Percentiles rank a stretch among this genome's conserved stretches.
Evolutionary conservation across 768 basidiomycete species (phyloP).

Genomic region (Porpolomopsis calyptriformis): DNA sequence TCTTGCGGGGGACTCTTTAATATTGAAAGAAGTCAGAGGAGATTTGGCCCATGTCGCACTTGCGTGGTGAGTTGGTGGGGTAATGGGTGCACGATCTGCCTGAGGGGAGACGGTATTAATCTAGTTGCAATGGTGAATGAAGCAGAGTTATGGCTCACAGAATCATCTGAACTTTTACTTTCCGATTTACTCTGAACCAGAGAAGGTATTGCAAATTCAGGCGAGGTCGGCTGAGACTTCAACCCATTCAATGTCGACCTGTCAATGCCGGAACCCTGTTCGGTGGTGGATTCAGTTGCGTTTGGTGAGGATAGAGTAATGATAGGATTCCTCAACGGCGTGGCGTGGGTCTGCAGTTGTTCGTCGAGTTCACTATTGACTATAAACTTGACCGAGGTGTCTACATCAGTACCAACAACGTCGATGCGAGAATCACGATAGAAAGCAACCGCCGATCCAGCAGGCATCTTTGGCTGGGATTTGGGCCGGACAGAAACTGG

Average conservation of each 20-base stretch:
- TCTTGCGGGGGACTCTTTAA: conserved; percentile 61
- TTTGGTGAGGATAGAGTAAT: conserved; percentile 14
- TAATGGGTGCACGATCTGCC: conserved; percentile 36
- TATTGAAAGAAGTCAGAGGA: conserved; percentile 36
- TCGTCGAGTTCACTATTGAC: conserved; percentile 70
- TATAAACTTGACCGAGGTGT: conserved; percentile 57
- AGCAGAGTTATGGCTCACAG: conserved; percentile 25
- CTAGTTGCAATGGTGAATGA: not conserved
- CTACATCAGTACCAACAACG: conserved; percentile 34
- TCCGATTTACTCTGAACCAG: conserved; percentile 31
- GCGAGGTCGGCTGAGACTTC: conserved; percentile 12
- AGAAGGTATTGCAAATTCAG: conserved; percentile 17
- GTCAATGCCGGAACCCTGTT: not conserved
- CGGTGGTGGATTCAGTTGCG: not conserved
- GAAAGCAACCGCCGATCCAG: conserved; percentile 62
- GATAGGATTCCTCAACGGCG: conserved; percentile 16
- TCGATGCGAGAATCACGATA: conserved; percentile 56
- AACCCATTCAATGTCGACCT: conserved; percentile 2
- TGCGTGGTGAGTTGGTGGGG: conserved; percentile 29
- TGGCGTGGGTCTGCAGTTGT: conserved; percentile 15
- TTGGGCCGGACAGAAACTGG: conserved; percentile 30
- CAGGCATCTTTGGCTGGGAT: conserved; percentile 62
- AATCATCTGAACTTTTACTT: conserved; percentile 41
- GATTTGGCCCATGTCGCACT: conserved; percentile 44
- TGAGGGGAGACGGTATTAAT: conserved; percentile 13